Evolutionary conservation across 2,329 filamentous ascomycete genomes (phyloP).

Genomic region (Trichophyton equinum): DNA sequence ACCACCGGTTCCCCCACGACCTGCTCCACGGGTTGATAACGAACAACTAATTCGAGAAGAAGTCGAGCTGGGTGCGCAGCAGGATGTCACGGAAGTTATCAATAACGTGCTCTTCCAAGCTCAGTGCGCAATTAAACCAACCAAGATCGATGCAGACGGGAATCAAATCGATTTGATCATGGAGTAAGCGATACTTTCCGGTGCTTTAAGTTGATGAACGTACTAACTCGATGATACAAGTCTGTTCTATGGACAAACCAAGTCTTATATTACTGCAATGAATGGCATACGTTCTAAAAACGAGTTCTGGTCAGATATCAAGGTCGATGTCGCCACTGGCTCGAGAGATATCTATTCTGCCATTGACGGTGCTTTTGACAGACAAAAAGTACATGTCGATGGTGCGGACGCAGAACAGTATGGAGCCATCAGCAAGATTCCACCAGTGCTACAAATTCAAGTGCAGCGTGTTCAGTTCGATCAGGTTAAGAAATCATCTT

Average conservation of each 20-base stretch:
- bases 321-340: constrained; percentile 46
- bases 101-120: constrained; percentile 81
- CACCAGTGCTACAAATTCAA: constrained; percentile 77
- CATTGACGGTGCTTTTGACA: constrained; percentile 73
- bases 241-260: constrained; percentile 40
- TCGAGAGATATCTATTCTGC: constrained; percentile 65
- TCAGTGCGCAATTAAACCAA: constrained; percentile 72
- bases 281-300: constrained; percentile 38
- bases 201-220: not conserved
- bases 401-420: constrained; percentile 50
- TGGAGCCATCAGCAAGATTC: constrained; percentile 60
- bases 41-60: constrained; percentile 34
- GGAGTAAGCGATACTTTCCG: constrained; percentile 30
- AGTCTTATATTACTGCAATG: constrained; percentile 35
- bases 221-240: constrained; percentile 17
- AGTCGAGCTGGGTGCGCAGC: constrained; percentile 56
- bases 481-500: constrained; percentile 43
- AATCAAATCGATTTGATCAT: constrained; percentile 75
- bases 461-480: constrained; percentile 73
- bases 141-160: constrained; percentile 51
- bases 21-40: constrained; percentile 24
- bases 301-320: constrained; percentile 51
- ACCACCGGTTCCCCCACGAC: constrained; percentile 48
- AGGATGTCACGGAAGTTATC: constrained; percentile 94
- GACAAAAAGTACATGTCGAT: constrained; percentile 58